Evolutionary conservation across 305 asterid genomes (phyloP).

Genomic region (Rubia tinctorum): DNA sequence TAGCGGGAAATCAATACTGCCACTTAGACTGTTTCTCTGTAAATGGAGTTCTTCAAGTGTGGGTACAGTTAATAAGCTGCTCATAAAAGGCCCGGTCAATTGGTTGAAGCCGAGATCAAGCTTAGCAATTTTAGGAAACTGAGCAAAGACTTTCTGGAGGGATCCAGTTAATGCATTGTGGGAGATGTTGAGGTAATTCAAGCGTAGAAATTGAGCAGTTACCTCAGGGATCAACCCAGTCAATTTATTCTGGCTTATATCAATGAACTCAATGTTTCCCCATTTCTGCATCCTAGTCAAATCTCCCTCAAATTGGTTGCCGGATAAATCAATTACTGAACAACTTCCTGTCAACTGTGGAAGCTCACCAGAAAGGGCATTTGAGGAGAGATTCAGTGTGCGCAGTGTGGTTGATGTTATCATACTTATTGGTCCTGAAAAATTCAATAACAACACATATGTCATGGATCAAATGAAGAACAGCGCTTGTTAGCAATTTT

Average conservation of each 20-base stretch:
- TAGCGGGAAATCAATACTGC: conserved; percentile 58
- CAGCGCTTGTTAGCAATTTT: not conserved
- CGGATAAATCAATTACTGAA: conserved; percentile 66
- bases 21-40: conserved; percentile 58
- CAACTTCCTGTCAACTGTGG: conserved; percentile 83
- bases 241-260: conserved; percentile 79
- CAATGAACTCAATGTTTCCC: conserved; percentile 82
- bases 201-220: conserved; percentile 78
- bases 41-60: conserved; percentile 77
- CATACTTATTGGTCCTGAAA: conserved; percentile 74
- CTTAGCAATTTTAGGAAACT: conserved; percentile 59
- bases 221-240: conserved; percentile 70
- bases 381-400: conserved; percentile 76
- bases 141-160: conserved; percentile 58
- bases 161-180: conserved; percentile 55
- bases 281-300: conserved; percentile 70
- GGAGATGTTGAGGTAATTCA: conserved; percentile 77
- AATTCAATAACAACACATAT: conserved; percentile 17
- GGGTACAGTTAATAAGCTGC: conserved; percentile 47
- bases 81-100: conserved; percentile 59
- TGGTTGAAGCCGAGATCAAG: conserved; percentile 89
- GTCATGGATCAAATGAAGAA: not conserved
- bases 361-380: conserved; percentile 79
- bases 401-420: conserved; percentile 76
- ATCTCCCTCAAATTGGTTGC: conserved; percentile 70